Evolutionary conservation across 1,284 basidiomycete genomes (phyloP), one percentile per base, ranked within the genome.

Genomic region (Fomitopsis betulina): DNA sequence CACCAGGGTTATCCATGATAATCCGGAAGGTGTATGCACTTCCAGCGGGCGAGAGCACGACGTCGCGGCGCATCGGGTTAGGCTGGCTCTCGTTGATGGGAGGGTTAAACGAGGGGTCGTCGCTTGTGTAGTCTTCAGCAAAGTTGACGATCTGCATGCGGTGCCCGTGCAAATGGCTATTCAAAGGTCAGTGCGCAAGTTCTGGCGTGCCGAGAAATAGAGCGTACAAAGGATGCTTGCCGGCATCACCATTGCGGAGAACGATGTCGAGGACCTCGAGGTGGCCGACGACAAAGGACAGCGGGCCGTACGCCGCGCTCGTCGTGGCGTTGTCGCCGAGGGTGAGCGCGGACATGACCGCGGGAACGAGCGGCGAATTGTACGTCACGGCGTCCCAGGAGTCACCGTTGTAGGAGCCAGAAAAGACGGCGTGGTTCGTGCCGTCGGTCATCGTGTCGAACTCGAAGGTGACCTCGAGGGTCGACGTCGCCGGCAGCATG

Each of bases 1-100:
- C 83, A 7, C 93, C 93, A 1, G 93, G 93, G 71, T 94, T 94
- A 67, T 94, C 87, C 0, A 89, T 88, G 54, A 84, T 72, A 59
- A 92, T 67, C 13, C 90, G 84, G 49, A 94, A 72, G 0, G 86
- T 90, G 17, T 79, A 87, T 1, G 84, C 84, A 17, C 79, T 73
- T 54, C 78, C 77, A 1, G 79, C 76, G 3, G 86, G 85, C 47
- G 94, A 80, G 60, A 83, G 79, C 2, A 92, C 73, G 0, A 88
- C 91, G 73, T 97, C 93, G 56, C 94, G 82, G 17, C 94, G 85
- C 65, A 94, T 84, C 1, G 95, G 95, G 76, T 97, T 97, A 1
- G 75, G 70, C 68, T 92, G 88, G 7, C 81, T 84, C 71, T 93
- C 87, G 52, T 83, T 76, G 56, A 91, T 73, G 0, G 91, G 86